These are phyloP conservation scores for Neofusicoccum sp. DNA, from an alignment of 2,329 filamentous ascomycete genomes.

Conservation along the genomic window DNA sequence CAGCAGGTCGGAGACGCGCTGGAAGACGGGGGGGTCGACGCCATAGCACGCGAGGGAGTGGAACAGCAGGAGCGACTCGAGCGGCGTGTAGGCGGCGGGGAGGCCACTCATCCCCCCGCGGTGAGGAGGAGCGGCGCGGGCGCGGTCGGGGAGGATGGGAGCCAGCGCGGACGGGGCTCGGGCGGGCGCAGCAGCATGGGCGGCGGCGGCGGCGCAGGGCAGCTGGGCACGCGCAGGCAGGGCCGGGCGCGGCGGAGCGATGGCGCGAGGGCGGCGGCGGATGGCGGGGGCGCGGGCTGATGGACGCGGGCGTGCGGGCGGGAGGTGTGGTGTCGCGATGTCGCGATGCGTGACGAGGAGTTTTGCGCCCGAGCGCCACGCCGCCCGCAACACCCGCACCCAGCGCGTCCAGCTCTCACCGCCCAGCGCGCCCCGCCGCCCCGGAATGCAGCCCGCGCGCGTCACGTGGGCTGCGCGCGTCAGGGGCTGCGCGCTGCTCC, in stretches of 20 bases:
- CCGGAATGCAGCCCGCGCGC: neutral
- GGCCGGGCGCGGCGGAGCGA: neutral
- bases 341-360: constrained; percentile 16
- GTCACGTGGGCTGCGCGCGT: neutral
- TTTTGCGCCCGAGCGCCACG: constrained; percentile 4
- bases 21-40: constrained; percentile 66
- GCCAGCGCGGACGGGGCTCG: constrained; percentile 37
- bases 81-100: constrained; percentile 72
- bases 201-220: neutral
- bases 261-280: neutral
- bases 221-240: neutral
- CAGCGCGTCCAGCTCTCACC: neutral
- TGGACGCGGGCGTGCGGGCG: constrained; percentile 8
- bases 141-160: constrained; percentile 36
- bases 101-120: constrained; percentile 58
- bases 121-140: constrained; percentile 20
- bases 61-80: constrained; percentile 85
- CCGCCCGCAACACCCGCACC: neutral
- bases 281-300: constrained; percentile 10
- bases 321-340: neutral
- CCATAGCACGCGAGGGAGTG: constrained; percentile 74
- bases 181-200: constrained; percentile 26
- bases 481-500: neutral
- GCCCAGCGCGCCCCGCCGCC: neutral
- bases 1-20: constrained; percentile 72